Base-by-base conservation (phyloP, 805 yeast genomes). In the Saturnispora hagleri region DNA sequence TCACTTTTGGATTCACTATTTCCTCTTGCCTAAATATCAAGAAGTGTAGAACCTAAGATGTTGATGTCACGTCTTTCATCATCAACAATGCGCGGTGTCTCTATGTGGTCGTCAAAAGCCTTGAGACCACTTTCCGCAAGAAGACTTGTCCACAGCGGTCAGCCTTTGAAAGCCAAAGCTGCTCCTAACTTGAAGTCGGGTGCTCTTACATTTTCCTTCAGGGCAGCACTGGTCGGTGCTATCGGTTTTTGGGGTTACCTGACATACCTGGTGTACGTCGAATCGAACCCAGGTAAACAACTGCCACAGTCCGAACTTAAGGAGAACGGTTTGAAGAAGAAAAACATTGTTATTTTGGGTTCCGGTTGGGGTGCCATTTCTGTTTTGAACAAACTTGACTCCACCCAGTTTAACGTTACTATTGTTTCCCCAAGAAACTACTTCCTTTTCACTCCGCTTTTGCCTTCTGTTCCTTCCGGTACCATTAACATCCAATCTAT, bases 341-440 rank as follows among this genome's bases (percentile, higher is more conserved):
- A 84, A 69, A 81, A 85, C n/a, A 70, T 83, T 61, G 93, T 91
- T 50, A 82, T 77, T 69, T 79, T 80, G 64, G 95, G 95, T 55
- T 82, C 96, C 22, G 98, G 97, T 51, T 90, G 98, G 98, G 97
- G 96, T 55, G 80, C 95, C 12, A 84, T 90, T 50, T 82, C 96
- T 6, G 72, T 89, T 55, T 76, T 90, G 70, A 88, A 87, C 72
- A 79, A 82, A 64, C 73, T 90, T 67, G 97, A 90, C 67, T 84
- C 97, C 42, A 74, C 90, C 46, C 74, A 84, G 67, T 90, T 89
- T 72, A 88, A 91, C 65, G 97, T 90, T 48, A 81, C 89, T 47
- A 82, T 90, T 52, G 86, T 90, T 46, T 88, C 96, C 42, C 97
- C 98, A 56, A 81, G 97, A 73, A 91, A 90, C 75, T 91, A 88